Conservation (phyloP, 805 yeast species). For the Sugiyamaella marilandica region DNA sequence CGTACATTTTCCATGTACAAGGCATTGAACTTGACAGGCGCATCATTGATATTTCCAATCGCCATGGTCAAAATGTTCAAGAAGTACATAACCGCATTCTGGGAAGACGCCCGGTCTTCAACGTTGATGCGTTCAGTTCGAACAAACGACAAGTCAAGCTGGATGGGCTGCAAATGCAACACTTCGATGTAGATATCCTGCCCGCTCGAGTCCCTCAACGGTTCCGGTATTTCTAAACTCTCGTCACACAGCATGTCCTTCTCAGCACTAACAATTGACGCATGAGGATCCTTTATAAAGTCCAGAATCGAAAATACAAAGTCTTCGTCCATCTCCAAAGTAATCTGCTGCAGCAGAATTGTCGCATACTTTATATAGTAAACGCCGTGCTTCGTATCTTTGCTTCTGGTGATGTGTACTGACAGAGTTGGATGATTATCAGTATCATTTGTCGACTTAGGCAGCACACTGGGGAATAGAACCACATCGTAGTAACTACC, state of each 20-base stretch:
- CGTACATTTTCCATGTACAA: constrained; percentile 82
- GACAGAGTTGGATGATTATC: constrained; percentile 87
- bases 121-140: constrained; percentile 75
- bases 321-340: constrained; percentile 91
- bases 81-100: constrained; percentile 67
- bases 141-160: constrained; percentile 82
- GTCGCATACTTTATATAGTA: constrained; percentile 89
- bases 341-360: constrained; percentile 78
- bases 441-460: constrained; percentile 77
- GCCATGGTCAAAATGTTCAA: constrained; percentile 92
- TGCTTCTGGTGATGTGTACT: constrained; percentile 74
- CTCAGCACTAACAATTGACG: constrained; percentile 56
- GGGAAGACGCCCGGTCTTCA: constrained; percentile 56
- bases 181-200: constrained; percentile 88
- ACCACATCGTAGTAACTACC: constrained; percentile 87
- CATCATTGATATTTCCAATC: constrained; percentile 93
- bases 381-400: constrained; percentile 89
- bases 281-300: constrained; percentile 75
- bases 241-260: constrained; percentile 57
- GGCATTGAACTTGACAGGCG: constrained; percentile 87
- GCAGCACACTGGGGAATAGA: constrained; percentile 83
- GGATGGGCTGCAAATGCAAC: constrained; percentile 86
- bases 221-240: constrained; percentile 63
- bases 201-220: constrained; percentile 48
- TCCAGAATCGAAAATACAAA: constrained; percentile 78